Base-by-base conservation (phyloP, 2,329 filamentous ascomycete genomes). In the Pseudogymnoascus sp. region DNA sequence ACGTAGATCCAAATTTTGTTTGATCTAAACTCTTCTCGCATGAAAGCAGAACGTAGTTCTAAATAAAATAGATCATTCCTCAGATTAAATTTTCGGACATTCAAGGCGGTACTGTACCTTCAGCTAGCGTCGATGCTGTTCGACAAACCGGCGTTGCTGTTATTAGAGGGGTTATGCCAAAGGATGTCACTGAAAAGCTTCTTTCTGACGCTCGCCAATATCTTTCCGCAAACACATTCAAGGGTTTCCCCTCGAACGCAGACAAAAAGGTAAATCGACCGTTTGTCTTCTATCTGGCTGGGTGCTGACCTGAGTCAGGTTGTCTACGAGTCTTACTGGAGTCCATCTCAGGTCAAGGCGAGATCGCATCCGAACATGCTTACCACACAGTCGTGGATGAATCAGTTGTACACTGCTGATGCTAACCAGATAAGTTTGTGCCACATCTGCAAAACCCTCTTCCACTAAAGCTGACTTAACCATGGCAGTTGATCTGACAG, bases 321-420 rank as follows among this genome's bases (percentile, higher is more conserved):
- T 30, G 88, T 90, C 5, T 89, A 84, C 68, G 88, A 90, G 71
- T 75, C 90, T 4, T 90, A 90, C 74, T 90, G 87, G 88, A 87
- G 86, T 0, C 77, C 78, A 1, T 78, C 86, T 1, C 88, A 91
- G 70, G 76, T 87, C 49, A 79, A 81, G 64, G 87, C 86, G 2
- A 81, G 88, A 12, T 74, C 80, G 0, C 85, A 91, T 69, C 82
- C 84, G 0, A 82, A 83, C 63, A 74, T 90, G 65, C 74, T 90
- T 19, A 71, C 75, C 23, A 78, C 82, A 0, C 87, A 90, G 65
- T 75, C 75, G 8, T 81, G 81, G 22, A 79, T 91, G 42, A 84
- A 88, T 77, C 7, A 16, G 75, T 0, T 73, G 73, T 0, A 77
- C 67, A 78, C 78, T 0, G 79, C 81, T 0, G 76, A 83, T 59